phyloP scores from a whole-genome alignment of 2,329 filamentous ascomycete species.

The Ceratocystis colombiana region DNA sequence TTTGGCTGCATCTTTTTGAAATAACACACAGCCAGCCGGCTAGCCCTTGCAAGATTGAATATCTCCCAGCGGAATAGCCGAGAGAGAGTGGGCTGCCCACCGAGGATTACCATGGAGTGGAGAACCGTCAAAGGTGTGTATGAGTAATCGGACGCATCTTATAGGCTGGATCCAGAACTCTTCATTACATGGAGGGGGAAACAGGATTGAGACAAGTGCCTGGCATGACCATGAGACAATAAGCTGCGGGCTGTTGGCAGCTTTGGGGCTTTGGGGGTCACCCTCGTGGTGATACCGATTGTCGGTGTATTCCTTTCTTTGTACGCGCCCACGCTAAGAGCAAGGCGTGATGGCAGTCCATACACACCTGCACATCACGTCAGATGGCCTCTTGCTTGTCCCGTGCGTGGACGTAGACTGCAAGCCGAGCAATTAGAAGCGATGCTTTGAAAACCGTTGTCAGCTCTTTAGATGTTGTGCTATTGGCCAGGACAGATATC shows the following conservation, averaged over 20 bases:
- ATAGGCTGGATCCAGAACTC: not conserved
- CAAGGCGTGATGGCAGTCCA: not conserved
- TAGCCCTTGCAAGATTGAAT: not conserved
- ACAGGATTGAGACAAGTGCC: constrained; percentile 27
- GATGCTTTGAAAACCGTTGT: constrained; percentile 2
- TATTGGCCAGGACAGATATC: not conserved
- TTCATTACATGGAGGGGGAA: constrained; percentile 14
- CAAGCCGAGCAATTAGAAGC: constrained; percentile 2
- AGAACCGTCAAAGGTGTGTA: constrained; percentile 30
- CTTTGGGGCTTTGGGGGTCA: not conserved
- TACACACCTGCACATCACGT: not conserved
- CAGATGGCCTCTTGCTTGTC: not conserved
- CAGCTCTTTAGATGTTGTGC: constrained; percentile 2
- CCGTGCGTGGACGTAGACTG: not conserved
- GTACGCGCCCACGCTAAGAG: not conserved
- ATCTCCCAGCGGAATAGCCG: not conserved
- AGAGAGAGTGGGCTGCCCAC: not conserved
- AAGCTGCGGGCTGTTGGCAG: not conserved
- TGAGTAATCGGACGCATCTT: constrained; percentile 12
- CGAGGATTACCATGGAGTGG: not conserved
- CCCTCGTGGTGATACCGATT: not conserved
- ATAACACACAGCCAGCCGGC: not conserved
- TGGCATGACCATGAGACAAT: not conserved
- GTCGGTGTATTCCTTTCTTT: not conserved
- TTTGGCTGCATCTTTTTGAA: not conserved